A percentile compares a stretch with the other conserved stretches of the same genome.
Evolutionary conservation across 1,139 yeast species (phyloP).

Genomic region (Zygosaccharomyces sapae): DNA sequence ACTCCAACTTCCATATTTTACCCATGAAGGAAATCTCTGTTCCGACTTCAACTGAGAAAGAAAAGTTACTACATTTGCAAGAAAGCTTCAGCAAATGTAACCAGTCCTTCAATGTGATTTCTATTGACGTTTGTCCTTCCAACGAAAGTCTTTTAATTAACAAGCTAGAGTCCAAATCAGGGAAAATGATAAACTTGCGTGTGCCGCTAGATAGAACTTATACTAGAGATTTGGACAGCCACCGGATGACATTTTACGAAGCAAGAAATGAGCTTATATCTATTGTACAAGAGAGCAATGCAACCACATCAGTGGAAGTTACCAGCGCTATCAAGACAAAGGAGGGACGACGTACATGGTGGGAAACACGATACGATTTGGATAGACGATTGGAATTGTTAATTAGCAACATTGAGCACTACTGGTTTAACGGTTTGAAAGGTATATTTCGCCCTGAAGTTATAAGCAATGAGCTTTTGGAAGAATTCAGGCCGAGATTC

Average conservation of each 20-base stretch:
- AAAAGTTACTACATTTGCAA: constrained; percentile 38
- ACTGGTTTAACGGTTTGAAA: constrained; percentile 80
- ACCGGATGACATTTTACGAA: constrained; percentile 44
- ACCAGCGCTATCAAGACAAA: constrained; percentile 47
- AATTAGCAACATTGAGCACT: constrained; percentile 54
- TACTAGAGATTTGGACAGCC: constrained; percentile 45
- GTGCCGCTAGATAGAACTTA: constrained; percentile 57
- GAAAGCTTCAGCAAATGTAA: constrained; percentile 16
- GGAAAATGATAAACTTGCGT: constrained; percentile 48
- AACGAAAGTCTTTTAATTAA: constrained; percentile 58
- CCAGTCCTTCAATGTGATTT: constrained; percentile 51
- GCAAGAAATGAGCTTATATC: constrained; percentile 45
- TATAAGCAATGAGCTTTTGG: constrained; percentile 34
- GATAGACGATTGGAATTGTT: constrained; percentile 55
- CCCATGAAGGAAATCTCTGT: constrained; percentile 9
- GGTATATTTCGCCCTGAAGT: constrained; percentile 49
- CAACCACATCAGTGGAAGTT: constrained; percentile 51
- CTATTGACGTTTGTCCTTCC: constrained; percentile 57
- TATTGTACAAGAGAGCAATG: constrained; percentile 58
- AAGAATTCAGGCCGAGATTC: constrained; percentile 41
- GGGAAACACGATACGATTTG: constrained; percentile 62
- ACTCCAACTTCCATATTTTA: constrained; percentile 18
- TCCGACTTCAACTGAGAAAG: constrained; percentile 4
- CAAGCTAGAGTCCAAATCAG: constrained; percentile 37
- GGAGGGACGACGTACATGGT: constrained; percentile 70